These are phyloP conservation scores for Incumbomyces lentus DNA, from an alignment of 2,329 filamentous ascomycete species.

Conservation along the genomic window DNA sequence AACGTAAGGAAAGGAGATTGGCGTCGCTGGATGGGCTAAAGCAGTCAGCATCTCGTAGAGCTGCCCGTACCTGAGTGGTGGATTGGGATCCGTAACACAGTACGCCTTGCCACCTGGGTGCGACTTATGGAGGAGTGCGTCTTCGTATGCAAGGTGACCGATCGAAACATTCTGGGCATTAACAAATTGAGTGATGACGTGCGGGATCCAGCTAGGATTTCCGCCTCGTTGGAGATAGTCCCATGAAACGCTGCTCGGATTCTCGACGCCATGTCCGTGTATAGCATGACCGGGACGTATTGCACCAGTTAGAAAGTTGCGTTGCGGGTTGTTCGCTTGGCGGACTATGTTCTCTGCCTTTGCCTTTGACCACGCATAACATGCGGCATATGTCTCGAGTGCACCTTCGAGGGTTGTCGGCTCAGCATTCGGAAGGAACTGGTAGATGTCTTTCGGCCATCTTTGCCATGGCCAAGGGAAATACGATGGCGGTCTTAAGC, in stretches of 20 bases:
- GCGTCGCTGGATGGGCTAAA: no score
- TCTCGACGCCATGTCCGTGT: constrained; percentile 40
- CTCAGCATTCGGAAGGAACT: constrained; percentile 36
- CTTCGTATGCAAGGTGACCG: constrained; percentile 44
- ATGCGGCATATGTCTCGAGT: constrained; percentile 29
- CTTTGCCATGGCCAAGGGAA: constrained; percentile 36
- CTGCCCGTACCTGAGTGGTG: constrained; percentile 29
- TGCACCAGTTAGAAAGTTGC: constrained; percentile 42
- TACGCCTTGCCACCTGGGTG: constrained; percentile 38
- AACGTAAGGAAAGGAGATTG: constrained; percentile 1
- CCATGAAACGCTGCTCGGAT: constrained; percentile 28
- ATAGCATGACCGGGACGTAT: constrained; percentile 46
- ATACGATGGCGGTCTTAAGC: constrained; percentile 33
- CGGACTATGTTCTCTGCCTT: constrained; percentile 44
- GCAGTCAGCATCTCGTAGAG: constrained; percentile 25
- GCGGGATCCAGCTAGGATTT: constrained; percentile 33
- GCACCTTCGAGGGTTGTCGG: constrained; percentile 28
- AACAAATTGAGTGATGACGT: constrained; percentile 42
- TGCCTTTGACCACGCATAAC: constrained; percentile 44
- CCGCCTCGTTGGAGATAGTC: constrained; percentile 30
- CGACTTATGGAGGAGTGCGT: constrained; percentile 35
- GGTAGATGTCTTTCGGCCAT: constrained; percentile 32
- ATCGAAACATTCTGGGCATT: constrained; percentile 44
- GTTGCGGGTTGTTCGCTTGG: constrained; percentile 28
- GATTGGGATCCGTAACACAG: constrained; percentile 41